Evolutionary conservation across 345 rosid genomes (phyloP).

Genomic region (Zanthoxylum bungeanum): DNA sequence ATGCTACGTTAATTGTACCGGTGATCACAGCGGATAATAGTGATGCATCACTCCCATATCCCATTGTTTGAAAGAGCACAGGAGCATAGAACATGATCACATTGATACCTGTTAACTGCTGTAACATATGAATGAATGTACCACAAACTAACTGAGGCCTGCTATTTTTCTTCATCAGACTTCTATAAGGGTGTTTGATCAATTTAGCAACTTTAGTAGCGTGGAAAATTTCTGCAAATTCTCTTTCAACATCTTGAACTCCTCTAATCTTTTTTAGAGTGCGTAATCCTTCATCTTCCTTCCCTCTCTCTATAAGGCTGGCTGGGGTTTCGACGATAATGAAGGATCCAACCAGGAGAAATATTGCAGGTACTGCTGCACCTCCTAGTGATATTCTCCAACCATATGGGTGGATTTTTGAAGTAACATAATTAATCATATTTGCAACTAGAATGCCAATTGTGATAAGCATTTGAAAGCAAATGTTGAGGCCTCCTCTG

Average conservation of each 20-base stretch:
- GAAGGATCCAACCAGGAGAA: slow-evolving; percentile 56
- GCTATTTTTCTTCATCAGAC: slow-evolving; percentile 29
- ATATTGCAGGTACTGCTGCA: slow-evolving; percentile 53
- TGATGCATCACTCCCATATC: slow-evolving; percentile 39
- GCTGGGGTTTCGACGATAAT: slow-evolving; percentile 65
- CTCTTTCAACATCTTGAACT: slow-evolving; percentile 38
- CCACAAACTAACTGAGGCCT: slow-evolving; percentile 54
- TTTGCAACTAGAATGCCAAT: slow-evolving; percentile 61
- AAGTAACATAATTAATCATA: slow-evolving; percentile 37
- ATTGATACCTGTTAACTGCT: slow-evolving; percentile 71
- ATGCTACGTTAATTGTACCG: slow-evolving; percentile 28
- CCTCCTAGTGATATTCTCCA: slow-evolving; percentile 72
- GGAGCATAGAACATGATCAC: slow-evolving; percentile 54
- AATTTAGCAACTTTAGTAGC: slow-evolving; percentile 45
- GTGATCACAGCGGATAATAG: slow-evolving; percentile 44
- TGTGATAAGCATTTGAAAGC: slow-evolving; percentile 72
- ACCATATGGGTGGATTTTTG: slow-evolving; percentile 36
- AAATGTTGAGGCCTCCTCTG: slow-evolving; percentile 66
- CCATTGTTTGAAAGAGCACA: slow-evolving; percentile 51
- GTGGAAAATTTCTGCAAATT: slow-evolving; percentile 37
- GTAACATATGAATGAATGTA: slow-evolving; percentile 50
- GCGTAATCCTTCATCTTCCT: slow-evolving; percentile 29
- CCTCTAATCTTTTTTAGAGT: slow-evolving; percentile 59
- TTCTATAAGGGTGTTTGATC: slow-evolving; percentile 41
- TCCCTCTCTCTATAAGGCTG: slow-evolving; percentile 58